phyloP scores from a whole-genome alignment of 1,284 basidiomycete species.

The Macrocystidia cucumis region DNA sequence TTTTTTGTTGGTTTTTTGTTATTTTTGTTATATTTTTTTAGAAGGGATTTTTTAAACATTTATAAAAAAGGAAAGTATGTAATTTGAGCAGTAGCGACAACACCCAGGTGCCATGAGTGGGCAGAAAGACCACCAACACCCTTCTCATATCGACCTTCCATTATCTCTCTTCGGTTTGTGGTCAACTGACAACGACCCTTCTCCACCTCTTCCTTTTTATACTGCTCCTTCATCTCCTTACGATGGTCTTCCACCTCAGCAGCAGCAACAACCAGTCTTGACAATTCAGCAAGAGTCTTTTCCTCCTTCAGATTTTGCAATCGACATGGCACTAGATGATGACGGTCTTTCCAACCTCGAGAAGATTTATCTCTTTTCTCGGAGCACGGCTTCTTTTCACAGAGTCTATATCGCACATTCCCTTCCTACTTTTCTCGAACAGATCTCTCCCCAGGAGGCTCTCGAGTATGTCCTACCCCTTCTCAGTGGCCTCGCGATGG shows the following conservation, averaged over 20 bases:
- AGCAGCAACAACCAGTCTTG: constrained; percentile 6
- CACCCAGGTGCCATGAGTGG: no score
- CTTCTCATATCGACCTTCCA: constrained; percentile 25
- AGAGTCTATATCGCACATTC: constrained; percentile 80
- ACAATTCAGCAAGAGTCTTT: constrained; percentile 5
- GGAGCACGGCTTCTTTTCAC: constrained; percentile 82
- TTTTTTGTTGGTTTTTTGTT: no score
- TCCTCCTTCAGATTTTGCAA: constrained; percentile 23
- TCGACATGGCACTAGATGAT: constrained; percentile 55
- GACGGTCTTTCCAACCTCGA: constrained; percentile 82
- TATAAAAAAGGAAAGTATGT: no score
- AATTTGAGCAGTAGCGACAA: no score
- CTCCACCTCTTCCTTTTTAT: constrained; percentile 23
- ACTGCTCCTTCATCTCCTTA: constrained; percentile 29
- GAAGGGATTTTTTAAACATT: no score
- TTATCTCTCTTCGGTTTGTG: neutral
- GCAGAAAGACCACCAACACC: no score
- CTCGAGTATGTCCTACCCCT: constrained; percentile 93
- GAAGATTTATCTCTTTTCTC: constrained; percentile 90
- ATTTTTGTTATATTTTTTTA: no score
- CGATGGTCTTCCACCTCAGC: constrained; percentile 16
- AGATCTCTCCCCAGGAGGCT: constrained; percentile 82
- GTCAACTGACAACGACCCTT: constrained; percentile 15
- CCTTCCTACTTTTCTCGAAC: constrained; percentile 66
- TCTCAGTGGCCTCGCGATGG: constrained; percentile 81